Evolutionary conservation across 2,329 filamentous ascomycete genomes (phyloP).

Genomic region (Xylaria sp.): DNA sequence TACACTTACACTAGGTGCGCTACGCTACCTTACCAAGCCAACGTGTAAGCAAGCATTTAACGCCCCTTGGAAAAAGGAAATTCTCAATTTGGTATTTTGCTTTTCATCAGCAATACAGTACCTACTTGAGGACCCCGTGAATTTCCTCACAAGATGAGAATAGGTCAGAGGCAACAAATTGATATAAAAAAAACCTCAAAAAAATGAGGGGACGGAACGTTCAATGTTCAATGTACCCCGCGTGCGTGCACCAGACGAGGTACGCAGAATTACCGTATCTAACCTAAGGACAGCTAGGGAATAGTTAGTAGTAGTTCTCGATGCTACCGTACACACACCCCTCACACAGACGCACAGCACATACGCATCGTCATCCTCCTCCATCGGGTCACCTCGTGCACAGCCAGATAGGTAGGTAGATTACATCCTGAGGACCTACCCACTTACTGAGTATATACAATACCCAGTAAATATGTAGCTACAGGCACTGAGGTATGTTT

Average conservation of each 20-base stretch:
- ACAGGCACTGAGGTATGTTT: too few species aligned
- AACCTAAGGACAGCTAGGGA: too few species aligned
- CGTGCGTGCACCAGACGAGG: constrained; percentile 9
- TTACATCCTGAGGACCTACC: too few species aligned
- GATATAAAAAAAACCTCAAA: too few species aligned
- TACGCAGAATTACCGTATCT: too few species aligned
- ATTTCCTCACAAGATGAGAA: background rate
- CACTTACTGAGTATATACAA: background rate
- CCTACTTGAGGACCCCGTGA: background rate
- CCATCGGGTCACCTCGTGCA: constrained; percentile 8
- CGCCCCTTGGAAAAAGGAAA: background rate
- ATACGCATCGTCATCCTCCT: background rate
- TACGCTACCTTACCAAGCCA: too few species aligned
- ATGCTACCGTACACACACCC: background rate
- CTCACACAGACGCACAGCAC: background rate
- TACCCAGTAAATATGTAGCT: too few species aligned
- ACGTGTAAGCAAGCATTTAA: too few species aligned
- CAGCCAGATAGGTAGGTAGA: background rate
- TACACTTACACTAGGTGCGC: too few species aligned
- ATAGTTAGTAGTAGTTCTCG: background rate
- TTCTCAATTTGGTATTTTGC: background rate
- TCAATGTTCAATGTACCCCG: constrained; percentile 13
- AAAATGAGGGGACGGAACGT: background rate
- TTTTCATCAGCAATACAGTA: background rate
- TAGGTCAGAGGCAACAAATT: background rate